Evolutionary conservation across 306 rosid species (phyloP), one percentile per base, ranked within the genome.

Genomic region (Cyclanthera cordifolia): DNA sequence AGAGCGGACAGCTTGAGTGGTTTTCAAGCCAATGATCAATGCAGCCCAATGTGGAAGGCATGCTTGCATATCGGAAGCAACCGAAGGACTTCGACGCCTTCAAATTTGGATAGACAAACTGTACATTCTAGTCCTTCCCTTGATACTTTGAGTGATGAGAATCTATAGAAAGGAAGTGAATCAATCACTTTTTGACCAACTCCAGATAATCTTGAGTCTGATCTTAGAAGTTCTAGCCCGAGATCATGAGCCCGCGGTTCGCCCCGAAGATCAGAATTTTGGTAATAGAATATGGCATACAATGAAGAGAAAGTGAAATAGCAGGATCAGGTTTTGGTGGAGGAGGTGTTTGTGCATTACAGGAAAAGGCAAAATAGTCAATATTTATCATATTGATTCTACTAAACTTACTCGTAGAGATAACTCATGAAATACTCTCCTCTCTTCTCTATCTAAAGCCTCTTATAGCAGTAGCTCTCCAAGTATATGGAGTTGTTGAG

Each of bases 1-100:
- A 93, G 70, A 93, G 85, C 41, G 96, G 99, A 73, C 96, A 93
- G 61, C 86, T 93, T 6, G 99, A 83, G 73, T 93, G 96, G 15
- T 81, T 85, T 54, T 87, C 95, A 30, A 90, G 96, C 99, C 99
- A 93, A 71, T 79, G 80, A 48, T 93, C 96, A 23, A 90, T 86
- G 79, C 99, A 93, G 53, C 76, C 76, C 77, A 60, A 87, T 83
- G 73, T 93, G 99, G 67, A 93, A 90, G 47, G 91, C 96, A 78
- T 93, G 99, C 25, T 85, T 88, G 60, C 99, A 93, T 64, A 90
- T 86, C 13, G 96, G 99, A 23, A 93, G 75, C 12, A 93, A 71
- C 64, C 96, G 82, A n/a, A 93, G 82, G 16, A 34, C 41, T 0
- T 34, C 41, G 41, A 34, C 7, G 41, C 7, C 96, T 79, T 90